Evolutionary conservation across 495 filamentous ascomycete genomes (phyloP).

Genomic region (Xylaria sp.): DNA sequence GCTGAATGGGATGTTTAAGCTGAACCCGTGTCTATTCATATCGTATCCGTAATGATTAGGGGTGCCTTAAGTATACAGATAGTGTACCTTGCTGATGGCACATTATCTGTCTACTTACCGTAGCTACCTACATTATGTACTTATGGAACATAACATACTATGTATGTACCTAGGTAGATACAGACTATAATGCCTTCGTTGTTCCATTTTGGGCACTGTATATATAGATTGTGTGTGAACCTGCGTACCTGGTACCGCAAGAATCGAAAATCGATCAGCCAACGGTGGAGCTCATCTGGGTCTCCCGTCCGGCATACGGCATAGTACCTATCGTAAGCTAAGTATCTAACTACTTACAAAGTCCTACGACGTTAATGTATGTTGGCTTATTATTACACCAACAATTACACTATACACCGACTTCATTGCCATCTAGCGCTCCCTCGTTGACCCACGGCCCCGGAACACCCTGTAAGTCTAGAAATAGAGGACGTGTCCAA

Average conservation of each 20-base stretch:
- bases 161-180: neutral
- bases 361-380: neutral
- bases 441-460: slow-evolving; percentile 22
- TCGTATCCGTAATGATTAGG: neutral
- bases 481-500: slow-evolving; percentile 12
- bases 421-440: neutral
- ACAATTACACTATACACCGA: neutral
- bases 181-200: neutral
- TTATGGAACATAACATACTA: too few relatives aligned
- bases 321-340: neutral
- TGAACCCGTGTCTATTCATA: neutral
- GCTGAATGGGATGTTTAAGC: neutral
- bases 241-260: neutral
- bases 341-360: neutral
- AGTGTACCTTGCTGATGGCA: neutral
- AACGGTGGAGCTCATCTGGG: neutral
- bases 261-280: neutral
- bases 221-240: neutral
- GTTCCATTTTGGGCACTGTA: neutral
- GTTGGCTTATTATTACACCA: neutral
- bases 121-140: neutral
- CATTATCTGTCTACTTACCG: neutral
- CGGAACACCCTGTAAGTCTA: slow-evolving; percentile 18
- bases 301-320: neutral
- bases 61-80: neutral